Evolutionary conservation across 2,329 filamentous ascomycete genomes (phyloP).

Genomic region (Colletotrichum nymphaeae): DNA sequence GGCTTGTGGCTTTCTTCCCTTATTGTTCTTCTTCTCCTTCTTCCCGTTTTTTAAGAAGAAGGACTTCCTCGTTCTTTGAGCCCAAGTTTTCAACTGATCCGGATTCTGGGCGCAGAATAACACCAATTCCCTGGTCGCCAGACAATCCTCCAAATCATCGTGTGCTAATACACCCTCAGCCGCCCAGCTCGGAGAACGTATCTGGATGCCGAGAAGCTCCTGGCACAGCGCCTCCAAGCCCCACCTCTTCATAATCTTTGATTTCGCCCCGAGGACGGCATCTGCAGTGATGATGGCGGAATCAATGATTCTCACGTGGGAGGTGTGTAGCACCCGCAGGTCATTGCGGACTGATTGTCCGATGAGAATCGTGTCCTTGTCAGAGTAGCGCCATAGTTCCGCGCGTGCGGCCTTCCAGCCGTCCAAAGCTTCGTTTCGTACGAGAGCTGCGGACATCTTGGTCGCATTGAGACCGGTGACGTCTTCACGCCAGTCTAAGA

Average conservation of each 20-base stretch:
- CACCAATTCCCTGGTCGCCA: neutral
- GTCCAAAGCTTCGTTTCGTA: slow-evolving; percentile 41
- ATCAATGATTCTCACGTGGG: slow-evolving; percentile 57
- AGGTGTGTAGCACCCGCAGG: slow-evolving; percentile 54
- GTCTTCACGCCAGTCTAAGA: slow-evolving; percentile 1
- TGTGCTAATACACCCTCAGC: neutral
- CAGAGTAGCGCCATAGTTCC: slow-evolving; percentile 53
- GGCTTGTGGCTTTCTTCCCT: no score
- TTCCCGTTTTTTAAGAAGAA: neutral
- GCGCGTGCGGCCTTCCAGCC: slow-evolving; percentile 56
- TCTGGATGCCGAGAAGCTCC: neutral
- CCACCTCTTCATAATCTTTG: neutral
- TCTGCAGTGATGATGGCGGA: slow-evolving; percentile 51
- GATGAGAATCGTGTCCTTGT: slow-evolving; percentile 57
- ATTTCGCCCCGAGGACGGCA: slow-evolving; percentile 16
- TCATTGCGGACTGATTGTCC: slow-evolving; percentile 60
- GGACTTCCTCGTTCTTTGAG: neutral
- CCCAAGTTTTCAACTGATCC: neutral
- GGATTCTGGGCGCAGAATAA: neutral
- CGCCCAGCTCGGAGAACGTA: neutral
- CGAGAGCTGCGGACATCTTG: slow-evolving; percentile 2
- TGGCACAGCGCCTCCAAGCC: neutral
- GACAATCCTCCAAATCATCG: neutral
- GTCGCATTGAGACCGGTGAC: neutral
- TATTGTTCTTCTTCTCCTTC: no score